Percentiles rank a stretch among this genome's conserved stretches.
phyloP scores from a whole-genome alignment of 1,139 yeast species.

The Taphrina communis region DNA sequence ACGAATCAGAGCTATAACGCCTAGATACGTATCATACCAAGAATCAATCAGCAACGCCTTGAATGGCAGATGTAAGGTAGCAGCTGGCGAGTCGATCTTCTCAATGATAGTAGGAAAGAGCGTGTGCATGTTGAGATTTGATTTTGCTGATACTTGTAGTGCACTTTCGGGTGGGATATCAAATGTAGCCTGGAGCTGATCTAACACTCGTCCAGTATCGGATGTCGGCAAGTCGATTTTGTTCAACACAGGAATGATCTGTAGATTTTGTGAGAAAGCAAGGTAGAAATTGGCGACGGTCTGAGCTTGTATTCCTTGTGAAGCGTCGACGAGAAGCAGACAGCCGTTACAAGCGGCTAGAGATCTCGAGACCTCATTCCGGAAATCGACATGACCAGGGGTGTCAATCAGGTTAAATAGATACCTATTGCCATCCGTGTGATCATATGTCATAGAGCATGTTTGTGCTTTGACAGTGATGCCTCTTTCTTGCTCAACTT shows the following conservation, averaged over 20 bases:
- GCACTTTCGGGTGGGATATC: constrained; percentile 78
- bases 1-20: constrained; percentile 86
- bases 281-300: constrained; percentile 93
- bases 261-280: constrained; percentile 84
- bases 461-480: constrained; percentile 97
- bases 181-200: constrained; percentile 81
- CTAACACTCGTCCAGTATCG: constrained; percentile 77
- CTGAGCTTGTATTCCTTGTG: constrained; percentile 97
- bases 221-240: constrained; percentile 91
- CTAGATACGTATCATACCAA: constrained; percentile 93
- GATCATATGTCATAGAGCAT: constrained; percentile 84
- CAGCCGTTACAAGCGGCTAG: constrained; percentile 98
- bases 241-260: constrained; percentile 85
- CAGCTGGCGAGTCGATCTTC: constrained; percentile 75
- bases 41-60: constrained; percentile 88
- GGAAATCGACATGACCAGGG: constrained; percentile 96
- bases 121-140: constrained; percentile 77
- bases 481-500: constrained; percentile 94
- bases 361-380: constrained; percentile 90
- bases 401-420: constrained; percentile 90
- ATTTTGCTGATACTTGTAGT: constrained; percentile 87
- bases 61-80: constrained; percentile 62
- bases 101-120: constrained; percentile 80
- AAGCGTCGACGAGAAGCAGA: constrained; percentile 83
- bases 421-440: constrained; percentile 69